phyloP scores from a whole-genome alignment of 2,329 filamentous ascomycete genomes.

The Lecanicillium sp. region DNA sequence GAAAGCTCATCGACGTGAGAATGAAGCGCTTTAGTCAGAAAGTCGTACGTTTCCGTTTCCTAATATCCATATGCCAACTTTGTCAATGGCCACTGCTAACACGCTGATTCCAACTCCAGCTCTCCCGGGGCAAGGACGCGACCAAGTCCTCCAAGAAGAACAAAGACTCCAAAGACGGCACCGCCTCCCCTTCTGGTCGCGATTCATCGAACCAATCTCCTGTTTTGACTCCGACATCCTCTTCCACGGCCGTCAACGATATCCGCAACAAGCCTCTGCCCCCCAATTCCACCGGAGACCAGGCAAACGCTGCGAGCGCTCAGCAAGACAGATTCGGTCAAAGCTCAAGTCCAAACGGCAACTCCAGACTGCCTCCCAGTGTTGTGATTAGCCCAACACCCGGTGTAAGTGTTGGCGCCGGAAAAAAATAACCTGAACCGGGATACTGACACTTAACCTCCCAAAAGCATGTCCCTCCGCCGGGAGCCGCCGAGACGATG shows the following conservation, averaged over 20 bases:
- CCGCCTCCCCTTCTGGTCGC: constrained; percentile 64
- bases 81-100: not conserved
- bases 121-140: constrained; percentile 81
- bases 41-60: constrained; percentile 62
- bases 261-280: constrained; percentile 73
- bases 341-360: constrained; percentile 28
- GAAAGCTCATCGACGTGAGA: constrained; percentile 33
- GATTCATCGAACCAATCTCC: constrained; percentile 51
- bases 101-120: constrained; percentile 41
- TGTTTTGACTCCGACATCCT: constrained; percentile 73
- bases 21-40: constrained; percentile 98
- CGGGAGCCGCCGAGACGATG: constrained; percentile 94
- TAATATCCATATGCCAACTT: constrained; percentile 14
- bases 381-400: constrained; percentile 93
- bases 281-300: constrained; percentile 38
- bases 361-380: constrained; percentile 59
- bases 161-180: constrained; percentile 66
- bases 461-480: constrained; percentile 78
- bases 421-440: not conserved
- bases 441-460: not conserved
- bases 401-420: constrained; percentile 52
- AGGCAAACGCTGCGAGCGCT: constrained; percentile 31
- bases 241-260: constrained; percentile 79
- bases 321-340: constrained; percentile 34
- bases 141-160: constrained; percentile 77